Conservation (phyloP, 164 flowering plant species). For the Stephania yunnanensis region DNA sequence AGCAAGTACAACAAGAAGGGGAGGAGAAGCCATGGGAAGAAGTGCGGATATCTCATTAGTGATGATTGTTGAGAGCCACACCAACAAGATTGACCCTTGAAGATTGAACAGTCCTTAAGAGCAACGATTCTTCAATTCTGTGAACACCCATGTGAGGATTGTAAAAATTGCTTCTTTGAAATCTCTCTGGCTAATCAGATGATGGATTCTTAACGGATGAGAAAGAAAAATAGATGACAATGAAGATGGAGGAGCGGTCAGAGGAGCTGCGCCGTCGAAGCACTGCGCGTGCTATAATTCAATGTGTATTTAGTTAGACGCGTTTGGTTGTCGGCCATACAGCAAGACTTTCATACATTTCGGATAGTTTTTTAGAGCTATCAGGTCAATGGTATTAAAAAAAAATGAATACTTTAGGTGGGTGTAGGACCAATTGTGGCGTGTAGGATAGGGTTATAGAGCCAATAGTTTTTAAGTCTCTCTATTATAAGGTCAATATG, state of each 20-base stretch:
- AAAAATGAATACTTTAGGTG: too few species aligned
- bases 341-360: neutral
- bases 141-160: neutral
- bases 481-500: too few species aligned
- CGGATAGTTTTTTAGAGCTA: neutral
- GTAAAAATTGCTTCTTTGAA: neutral
- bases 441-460: too few species aligned
- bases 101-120: neutral
- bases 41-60: slow-evolving; percentile 22
- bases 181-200: neutral
- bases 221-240: neutral
- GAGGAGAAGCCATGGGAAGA: slow-evolving; percentile 16
- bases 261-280: neutral
- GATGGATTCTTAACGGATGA: neutral
- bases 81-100: slow-evolving; percentile 5
- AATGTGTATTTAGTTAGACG: neutral
- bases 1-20: slow-evolving; percentile 4
- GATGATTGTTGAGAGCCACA: neutral
- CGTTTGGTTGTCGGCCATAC: neutral
- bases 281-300: neutral
- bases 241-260: neutral
- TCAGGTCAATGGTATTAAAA: too few species aligned
- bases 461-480: too few species aligned
- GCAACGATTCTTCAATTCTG: neutral
- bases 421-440: too few species aligned